Percentiles rank a stretch among this genome's conserved stretches.
Evolutionary conservation across 2,329 filamentous ascomycete species (phyloP).

Genomic region (Colletotrichum lupini): DNA sequence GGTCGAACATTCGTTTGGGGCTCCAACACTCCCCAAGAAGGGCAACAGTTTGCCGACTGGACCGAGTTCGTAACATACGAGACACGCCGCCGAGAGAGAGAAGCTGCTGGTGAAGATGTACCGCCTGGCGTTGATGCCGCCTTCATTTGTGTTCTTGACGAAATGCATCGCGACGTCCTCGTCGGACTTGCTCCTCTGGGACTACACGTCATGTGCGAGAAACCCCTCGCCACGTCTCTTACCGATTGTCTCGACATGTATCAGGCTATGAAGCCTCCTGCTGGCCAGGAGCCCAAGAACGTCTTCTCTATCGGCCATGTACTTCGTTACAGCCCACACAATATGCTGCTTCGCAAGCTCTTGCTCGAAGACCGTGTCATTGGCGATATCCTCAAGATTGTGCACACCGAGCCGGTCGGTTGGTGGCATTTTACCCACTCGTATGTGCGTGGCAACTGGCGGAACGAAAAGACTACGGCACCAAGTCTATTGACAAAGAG

Average conservation of each 20-base stretch:
- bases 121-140: slow-evolving; percentile 69
- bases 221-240: slow-evolving; percentile 86
- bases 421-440: slow-evolving; percentile 97
- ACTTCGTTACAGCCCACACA: slow-evolving; percentile 91
- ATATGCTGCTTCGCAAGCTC: slow-evolving; percentile 83
- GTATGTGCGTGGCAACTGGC: slow-evolving; percentile 95
- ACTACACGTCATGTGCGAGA: slow-evolving; percentile 94
- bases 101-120: slow-evolving; percentile 59
- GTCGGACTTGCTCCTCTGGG: slow-evolving; percentile 75
- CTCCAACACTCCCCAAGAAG: slow-evolving; percentile 57
- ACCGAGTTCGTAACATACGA: slow-evolving; percentile 82
- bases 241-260: slow-evolving; percentile 83
- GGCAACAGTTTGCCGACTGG: slow-evolving; percentile 81
- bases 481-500: slow-evolving; percentile 93
- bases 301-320: slow-evolving; percentile 96
- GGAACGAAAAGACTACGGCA: slow-evolving; percentile 79
- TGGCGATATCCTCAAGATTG: slow-evolving; percentile 85
- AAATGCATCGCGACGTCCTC: slow-evolving; percentile 87
- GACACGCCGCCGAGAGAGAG: slow-evolving; percentile 65
- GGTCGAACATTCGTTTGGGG: slow-evolving; percentile 81
- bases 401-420: slow-evolving; percentile 94
- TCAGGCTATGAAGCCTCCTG: slow-evolving; percentile 58
- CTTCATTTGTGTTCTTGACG: slow-evolving; percentile 80
- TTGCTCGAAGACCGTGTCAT: slow-evolving; percentile 80
- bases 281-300: slow-evolving; percentile 37